Conservation (phyloP, 1,284 basidiomycete species). For the Naganishia cerealis region DNA sequence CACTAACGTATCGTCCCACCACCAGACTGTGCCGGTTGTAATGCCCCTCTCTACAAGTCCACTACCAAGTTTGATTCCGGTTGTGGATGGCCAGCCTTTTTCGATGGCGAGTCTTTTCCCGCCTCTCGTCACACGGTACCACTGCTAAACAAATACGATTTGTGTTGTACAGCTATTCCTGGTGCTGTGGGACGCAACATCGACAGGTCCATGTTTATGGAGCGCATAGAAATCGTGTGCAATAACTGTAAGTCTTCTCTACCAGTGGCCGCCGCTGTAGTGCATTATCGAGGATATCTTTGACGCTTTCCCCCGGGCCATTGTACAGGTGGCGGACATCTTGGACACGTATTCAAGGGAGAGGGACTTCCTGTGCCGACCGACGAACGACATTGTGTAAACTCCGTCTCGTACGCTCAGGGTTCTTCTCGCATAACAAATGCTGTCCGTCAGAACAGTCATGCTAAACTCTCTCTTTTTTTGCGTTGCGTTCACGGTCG, state of each 20-base stretch:
- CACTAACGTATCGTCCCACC: background rate
- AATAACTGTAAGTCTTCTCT: slow-evolving; percentile 54
- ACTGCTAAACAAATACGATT: slow-evolving; percentile 44
- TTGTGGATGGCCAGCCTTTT: slow-evolving; percentile 97
- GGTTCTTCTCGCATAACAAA: background rate
- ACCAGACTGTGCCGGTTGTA: slow-evolving; percentile 51
- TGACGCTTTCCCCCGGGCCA: slow-evolving; percentile 62
- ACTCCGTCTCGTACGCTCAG: slow-evolving; percentile 32
- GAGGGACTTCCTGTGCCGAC: slow-evolving; percentile 62
- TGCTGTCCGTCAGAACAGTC: too few relatives aligned
- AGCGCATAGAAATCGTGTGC: slow-evolving; percentile 52
- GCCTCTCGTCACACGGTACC: background rate
- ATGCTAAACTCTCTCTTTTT: too few relatives aligned
- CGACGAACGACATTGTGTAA: slow-evolving; percentile 40
- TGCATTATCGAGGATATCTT: slow-evolving; percentile 46
- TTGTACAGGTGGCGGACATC: slow-evolving; percentile 80
- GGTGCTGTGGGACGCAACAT: slow-evolving; percentile 71
- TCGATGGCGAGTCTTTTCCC: slow-evolving; percentile 66
- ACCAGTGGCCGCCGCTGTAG: background rate
- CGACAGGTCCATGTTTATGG: slow-evolving; percentile 55
- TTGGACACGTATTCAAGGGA: slow-evolving; percentile 90
- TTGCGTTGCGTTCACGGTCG: too few relatives aligned
- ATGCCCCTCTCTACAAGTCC: slow-evolving; percentile 71
- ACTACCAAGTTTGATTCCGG: slow-evolving; percentile 88
- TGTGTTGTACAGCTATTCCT: slow-evolving; percentile 63